Conservation (phyloP, 1,284 basidiomycete genomes). For the Malassezia obtusa region DNA sequence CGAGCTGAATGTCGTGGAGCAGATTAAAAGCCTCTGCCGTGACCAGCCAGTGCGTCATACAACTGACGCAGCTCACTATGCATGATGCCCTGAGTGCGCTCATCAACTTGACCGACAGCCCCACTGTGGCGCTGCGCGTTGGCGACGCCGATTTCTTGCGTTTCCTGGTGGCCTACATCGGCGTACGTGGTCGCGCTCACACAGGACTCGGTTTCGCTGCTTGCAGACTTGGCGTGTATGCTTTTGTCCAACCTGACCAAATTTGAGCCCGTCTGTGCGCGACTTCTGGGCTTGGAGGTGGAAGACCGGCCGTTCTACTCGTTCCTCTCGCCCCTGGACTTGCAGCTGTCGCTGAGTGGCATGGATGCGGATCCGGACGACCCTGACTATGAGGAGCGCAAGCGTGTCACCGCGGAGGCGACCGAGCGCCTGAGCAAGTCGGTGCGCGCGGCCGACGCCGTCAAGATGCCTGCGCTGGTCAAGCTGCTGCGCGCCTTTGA, state of each 20-base stretch:
- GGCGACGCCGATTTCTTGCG: conserved; percentile 64
- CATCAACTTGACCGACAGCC: conserved; percentile 83
- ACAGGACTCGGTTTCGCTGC: conserved; percentile 66
- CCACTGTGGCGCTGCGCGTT: conserved; percentile 60
- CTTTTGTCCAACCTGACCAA: conserved; percentile 86
- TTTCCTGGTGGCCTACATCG: conserved; percentile 81
- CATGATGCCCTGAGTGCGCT: conserved; percentile 91
- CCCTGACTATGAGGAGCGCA: conserved; percentile 34
- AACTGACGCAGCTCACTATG: conserved; percentile 56
- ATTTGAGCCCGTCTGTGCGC: conserved; percentile 61
- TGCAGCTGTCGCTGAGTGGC: conserved; percentile 29
- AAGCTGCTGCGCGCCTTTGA: conserved; percentile 44
- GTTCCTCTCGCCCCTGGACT: conserved; percentile 33
- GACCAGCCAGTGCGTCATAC: conserved; percentile 55
- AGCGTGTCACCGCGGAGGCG: conserved; percentile 25
- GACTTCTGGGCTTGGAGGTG: conserved; percentile 58
- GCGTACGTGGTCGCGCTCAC: conserved; percentile 41
- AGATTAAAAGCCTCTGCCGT: conserved; percentile 71
- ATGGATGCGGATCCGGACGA: conserved; percentile 39
- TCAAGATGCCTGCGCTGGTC: conserved; percentile 37
- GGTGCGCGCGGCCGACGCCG: conserved; percentile 16
- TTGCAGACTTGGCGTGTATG: conserved; percentile 92
- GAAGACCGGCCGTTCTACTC: conserved; percentile 38
- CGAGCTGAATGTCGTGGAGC: conserved; percentile 49
- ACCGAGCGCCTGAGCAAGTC: conserved; percentile 28